phyloP scores from a whole-genome alignment of 306 rosid species.

The Sphenostylis stenocarpa region DNA sequence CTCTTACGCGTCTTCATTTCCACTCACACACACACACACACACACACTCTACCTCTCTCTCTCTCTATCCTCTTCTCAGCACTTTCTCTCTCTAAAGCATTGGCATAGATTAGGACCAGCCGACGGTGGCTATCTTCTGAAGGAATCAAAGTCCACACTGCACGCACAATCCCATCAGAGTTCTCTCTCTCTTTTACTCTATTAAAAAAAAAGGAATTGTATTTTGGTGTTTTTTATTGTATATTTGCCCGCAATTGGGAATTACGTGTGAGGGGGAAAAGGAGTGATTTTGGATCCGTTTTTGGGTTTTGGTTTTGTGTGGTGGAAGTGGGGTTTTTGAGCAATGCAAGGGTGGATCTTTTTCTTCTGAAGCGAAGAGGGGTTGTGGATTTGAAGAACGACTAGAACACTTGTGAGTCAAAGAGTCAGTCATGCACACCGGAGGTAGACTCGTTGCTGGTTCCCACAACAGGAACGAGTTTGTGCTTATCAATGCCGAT shows the following conservation, averaged over 20 bases:
- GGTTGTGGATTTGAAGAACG: constrained; percentile 11
- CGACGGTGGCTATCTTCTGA: constrained; percentile 48
- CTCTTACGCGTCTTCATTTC: constrained; percentile 71
- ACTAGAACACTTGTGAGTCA: not conserved
- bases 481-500: constrained; percentile 96
- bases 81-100: constrained; percentile 33
- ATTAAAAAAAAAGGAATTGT: not conserved
- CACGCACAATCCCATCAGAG: not conserved
- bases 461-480: constrained; percentile 97
- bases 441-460: constrained; percentile 95
- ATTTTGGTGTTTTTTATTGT: not conserved
- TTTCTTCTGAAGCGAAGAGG: constrained; percentile 22
- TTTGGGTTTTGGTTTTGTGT: constrained; percentile 37
- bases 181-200: not conserved
- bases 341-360: constrained; percentile 47
- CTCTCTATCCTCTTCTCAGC: not conserved
- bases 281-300: constrained; percentile 30
- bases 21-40: constrained; percentile 25
- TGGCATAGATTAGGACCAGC: constrained; percentile 50
- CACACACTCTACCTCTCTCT: constrained; percentile 14
- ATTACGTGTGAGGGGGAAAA: not conserved
- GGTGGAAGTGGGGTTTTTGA: constrained; percentile 12
- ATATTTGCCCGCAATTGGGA: not conserved
- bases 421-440: constrained; percentile 65
- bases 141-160: constrained; percentile 39